Percentiles rank a stretch among this genome's conserved stretches.
These are phyloP conservation scores for Penicillium sp. DNA, from an alignment of 2,329 filamentous ascomycete species.

Conservation along the genomic window DNA sequence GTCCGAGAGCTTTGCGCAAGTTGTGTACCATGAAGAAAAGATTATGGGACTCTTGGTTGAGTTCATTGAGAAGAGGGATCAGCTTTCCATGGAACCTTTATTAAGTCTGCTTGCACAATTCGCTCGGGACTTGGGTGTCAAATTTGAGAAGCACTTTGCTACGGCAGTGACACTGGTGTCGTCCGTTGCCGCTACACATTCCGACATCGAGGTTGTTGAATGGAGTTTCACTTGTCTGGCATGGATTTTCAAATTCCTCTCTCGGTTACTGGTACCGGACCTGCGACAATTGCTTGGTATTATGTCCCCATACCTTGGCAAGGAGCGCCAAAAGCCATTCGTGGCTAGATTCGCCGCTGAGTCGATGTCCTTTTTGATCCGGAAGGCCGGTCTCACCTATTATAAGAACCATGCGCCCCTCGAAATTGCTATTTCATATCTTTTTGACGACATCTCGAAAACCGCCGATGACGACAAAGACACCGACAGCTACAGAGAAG, in stretches of 20 bases:
- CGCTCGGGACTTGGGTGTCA: constrained; percentile 84
- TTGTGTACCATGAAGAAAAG: constrained; percentile 84
- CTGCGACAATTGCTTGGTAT: constrained; percentile 81
- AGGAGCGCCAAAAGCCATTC: constrained; percentile 77
- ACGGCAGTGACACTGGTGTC: constrained; percentile 74
- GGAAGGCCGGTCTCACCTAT: constrained; percentile 79
- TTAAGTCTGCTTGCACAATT: constrained; percentile 88
- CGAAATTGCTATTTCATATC: constrained; percentile 69
- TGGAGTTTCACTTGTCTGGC: constrained; percentile 95
- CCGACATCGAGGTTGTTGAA: constrained; percentile 87
- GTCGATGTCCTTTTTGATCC: constrained; percentile 88
- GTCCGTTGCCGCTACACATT: constrained; percentile 73
- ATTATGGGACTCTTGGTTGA: constrained; percentile 77
- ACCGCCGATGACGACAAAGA: constrained; percentile 35
- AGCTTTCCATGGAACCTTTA: constrained; percentile 79
- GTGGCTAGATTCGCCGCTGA: constrained; percentile 92
- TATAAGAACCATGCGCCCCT: constrained; percentile 72
- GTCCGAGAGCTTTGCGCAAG: constrained; percentile 86
- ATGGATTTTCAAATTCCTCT: constrained; percentile 97
- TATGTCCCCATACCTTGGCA: constrained; percentile 81
- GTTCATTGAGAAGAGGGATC: constrained; percentile 76
- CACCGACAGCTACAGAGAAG: constrained; percentile 71
- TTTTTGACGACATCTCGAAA: constrained; percentile 65
- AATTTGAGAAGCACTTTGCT: constrained; percentile 87
- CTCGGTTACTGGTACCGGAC: constrained; percentile 81